Base-by-base conservation (phyloP, 148 eudicot genomes). In the Tetragonia tetragonoides region DNA sequence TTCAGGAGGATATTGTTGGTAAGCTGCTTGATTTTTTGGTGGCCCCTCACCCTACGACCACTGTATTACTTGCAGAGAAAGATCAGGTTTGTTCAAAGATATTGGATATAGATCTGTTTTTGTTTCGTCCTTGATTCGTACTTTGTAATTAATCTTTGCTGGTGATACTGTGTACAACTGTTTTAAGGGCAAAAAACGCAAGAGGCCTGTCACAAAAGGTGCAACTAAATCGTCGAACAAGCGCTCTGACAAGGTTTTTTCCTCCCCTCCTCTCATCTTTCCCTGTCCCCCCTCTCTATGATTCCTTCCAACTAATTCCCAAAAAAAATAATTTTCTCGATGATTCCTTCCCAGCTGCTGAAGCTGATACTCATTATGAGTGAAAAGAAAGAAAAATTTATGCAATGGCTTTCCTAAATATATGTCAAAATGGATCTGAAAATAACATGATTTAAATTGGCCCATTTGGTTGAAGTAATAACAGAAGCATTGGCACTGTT, bases 11-110 rank as follows among this genome's bases (percentile, higher is more conserved):
- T 71, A 82, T 93, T 57, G 79, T 96, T 79, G 80, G 67, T 42
- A 93, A 88, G 87, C 86, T 96, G 85, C 70, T 93, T 20, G 93
- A 93, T 28, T 96, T 96, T 86, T 84, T 96, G 94, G 85, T 80
- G 80, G 89, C 89, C 53, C 99, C 99, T 80, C 91, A 93, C 85
- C 88, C 98, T 70, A 91, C 95, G 0, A 90, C 97, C 65, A 78
- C 88, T 18, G 95, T 86, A 56, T 75, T 88, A 51, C 97, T 93
- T 77, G 86, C 97, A 46, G 99, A 91, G 64, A 88, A 95, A 77
- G 97, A 93, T 42, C 94, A 89, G 99, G 99, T 93, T 79, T 49
- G 70, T 81, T 60, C 63, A 18, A 63, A 14, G 38, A 65, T 38
- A 66, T 23, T 40, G 17, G 38, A 47, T 57, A 46, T 15, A 23